Evolutionary conservation across 345 rosid species (phyloP), one percentile per base, ranked within the genome.

Genomic region (Citrus mangshanensis): DNA sequence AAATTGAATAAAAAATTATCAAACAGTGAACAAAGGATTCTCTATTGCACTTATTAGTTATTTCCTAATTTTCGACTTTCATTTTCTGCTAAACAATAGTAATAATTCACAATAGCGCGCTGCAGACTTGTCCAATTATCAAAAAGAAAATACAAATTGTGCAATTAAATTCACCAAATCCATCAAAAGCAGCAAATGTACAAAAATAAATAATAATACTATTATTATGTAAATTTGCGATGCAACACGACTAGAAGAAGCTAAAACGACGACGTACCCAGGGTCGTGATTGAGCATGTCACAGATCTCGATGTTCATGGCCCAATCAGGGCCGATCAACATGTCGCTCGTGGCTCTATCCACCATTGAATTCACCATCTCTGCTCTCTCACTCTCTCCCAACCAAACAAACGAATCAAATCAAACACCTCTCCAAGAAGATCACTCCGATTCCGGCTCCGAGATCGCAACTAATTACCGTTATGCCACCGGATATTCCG

Each of bases 241-340:
- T 8, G 21, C 13, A 68, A 37, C 68, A 61, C 54, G 18, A 59
- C 32, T 68, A 69, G 28, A 51, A 71, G 21, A 28, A 64, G 68
- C 32, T 28, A 38, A 49, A 40, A 65, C 56, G 12, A 54, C 86
- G 75, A 72, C 89, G 25, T 87, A 93, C 98, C 89, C 91, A 55
- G 98, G 99, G 85, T 97, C 98, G 79, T 83, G 94, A 84, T 93
- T 97, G 86, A 96, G 94, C 88, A 93, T 88, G 62, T 97, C 98
- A 82, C 98, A 97, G 98, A 97, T 97, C 99, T 97, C 99, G 79
- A 97, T 93, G 83, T 97, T 97, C 97, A 92, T 92, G 58, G 99
- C 97, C 99, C 99, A 97, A 86, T 97, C 99, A 9, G 99, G 98
- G 9, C 99, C 99, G 90, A 94, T 93, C 89, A 97, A 86, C 98